Evolutionary conservation across 352 stramenopile species (phyloP).

Genomic region (Phytophthora tubulina): DNA sequence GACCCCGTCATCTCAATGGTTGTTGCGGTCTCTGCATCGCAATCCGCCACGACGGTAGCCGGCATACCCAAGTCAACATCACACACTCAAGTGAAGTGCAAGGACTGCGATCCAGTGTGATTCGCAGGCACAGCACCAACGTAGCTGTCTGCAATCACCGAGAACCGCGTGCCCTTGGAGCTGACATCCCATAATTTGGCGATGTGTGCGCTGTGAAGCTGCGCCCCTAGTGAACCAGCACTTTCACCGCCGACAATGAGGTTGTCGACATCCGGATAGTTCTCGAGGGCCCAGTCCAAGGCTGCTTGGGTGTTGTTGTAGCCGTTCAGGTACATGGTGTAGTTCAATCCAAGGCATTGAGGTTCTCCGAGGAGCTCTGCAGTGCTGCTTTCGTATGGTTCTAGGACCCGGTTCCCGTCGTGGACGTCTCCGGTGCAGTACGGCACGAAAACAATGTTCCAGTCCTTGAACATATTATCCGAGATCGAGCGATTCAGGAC

Average conservation of each 20-base stretch:
- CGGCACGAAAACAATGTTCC: slow-evolving; percentile 71
- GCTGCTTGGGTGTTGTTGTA: slow-evolving; percentile 64
- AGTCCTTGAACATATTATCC: slow-evolving; percentile 71
- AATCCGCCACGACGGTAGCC: slow-evolving; percentile 33
- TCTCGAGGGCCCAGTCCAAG: slow-evolving; percentile 59
- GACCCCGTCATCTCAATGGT: slow-evolving; percentile 43
- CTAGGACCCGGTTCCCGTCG: slow-evolving; percentile 42
- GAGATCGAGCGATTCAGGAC: slow-evolving; percentile 55
- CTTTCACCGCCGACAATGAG: slow-evolving; percentile 58
- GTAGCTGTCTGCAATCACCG: slow-evolving; percentile 61
- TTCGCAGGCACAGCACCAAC: slow-evolving; percentile 51
- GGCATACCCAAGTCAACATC: slow-evolving; percentile 37
- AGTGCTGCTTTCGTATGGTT: slow-evolving; percentile 28
- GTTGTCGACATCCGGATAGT: slow-evolving; percentile 63
- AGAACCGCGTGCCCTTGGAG: slow-evolving; percentile 46
- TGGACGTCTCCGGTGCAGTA: slow-evolving; percentile 76
- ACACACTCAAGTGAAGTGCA: slow-evolving; percentile 53
- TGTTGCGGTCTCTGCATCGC: slow-evolving; percentile 36
- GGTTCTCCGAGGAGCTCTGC: slow-evolving; percentile 42
- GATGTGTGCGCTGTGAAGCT: slow-evolving; percentile 46
- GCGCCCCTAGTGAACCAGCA: slow-evolving; percentile 55
- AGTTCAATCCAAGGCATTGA: slow-evolving; percentile 44
- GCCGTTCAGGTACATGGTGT: slow-evolving; percentile 55
- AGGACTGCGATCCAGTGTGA: slow-evolving; percentile 36
- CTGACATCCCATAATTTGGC: slow-evolving; percentile 57